Evolutionary conservation across 139 green algal genomes (phyloP), one percentile per base, ranked within the genome.

Genomic region (Micractinium sp.): DNA sequence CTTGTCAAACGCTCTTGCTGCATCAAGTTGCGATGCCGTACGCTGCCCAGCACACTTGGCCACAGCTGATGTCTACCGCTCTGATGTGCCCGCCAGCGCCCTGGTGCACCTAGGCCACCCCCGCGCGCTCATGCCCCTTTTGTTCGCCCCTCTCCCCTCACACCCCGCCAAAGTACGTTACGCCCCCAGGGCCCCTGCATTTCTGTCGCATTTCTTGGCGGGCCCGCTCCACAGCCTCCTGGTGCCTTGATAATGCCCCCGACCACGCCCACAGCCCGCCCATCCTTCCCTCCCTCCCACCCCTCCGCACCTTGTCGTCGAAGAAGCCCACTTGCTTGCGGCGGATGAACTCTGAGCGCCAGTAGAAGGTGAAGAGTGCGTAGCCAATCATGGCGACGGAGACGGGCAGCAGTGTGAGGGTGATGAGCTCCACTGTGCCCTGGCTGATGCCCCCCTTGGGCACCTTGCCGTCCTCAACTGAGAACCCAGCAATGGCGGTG

Each of bases 291-390:
- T 9, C 1, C 41, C 1, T 27, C 7, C 39, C 79, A 25, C 31
- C n/a, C 31, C 29, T 33, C 22, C 63, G 0, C 66, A 81, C 86
- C 60, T 93, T 94, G 89, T 98, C 96, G 81, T 97, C 94, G 86
- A 96, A 97, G 89, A 97, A 97, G 19, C 96, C 96, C 39, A 97
- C 93, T 94, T 97, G 95, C 89, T 97, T 98, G 47, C 92, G 94
- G 3, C 92, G 89, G 89, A 98, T 95, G 92, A 95, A 97, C 69
- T 90, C 92, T 77, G 89, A 94, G 41, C 96, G 90, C 89, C 88
- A 95, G 79, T 96, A 94, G 83, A 96, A 98, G n/a, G 93, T 97
- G 87, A 96, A 97, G 15, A 97, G 88, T 0, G 96, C 96, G 81
- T 98, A 98, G 41, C 60, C 90, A 77, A 97, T 96, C 88, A 98